These are phyloP conservation scores for Trichoderma erinaceum DNA, from an alignment of 495 filamentous ascomycete species.

Conservation along the genomic window DNA sequence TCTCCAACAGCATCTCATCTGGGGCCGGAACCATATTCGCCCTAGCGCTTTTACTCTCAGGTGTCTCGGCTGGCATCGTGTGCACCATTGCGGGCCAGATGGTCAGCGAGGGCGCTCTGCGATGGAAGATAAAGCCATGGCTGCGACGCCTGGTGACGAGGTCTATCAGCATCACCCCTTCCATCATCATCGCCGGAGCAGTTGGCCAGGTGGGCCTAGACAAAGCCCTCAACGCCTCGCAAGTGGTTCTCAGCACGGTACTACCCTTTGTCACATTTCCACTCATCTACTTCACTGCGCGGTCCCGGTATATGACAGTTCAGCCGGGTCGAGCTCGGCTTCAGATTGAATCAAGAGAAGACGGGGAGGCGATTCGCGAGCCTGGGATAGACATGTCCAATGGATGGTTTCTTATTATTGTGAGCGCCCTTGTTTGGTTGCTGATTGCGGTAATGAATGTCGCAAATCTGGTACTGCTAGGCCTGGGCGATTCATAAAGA, in stretches of 20 bases:
- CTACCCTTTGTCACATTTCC: conserved; percentile 78
- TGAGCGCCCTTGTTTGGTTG: conserved; percentile 59
- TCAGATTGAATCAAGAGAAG: conserved; percentile 21
- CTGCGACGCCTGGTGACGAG: conserved; percentile 62
- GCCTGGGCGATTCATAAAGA: conserved; percentile 35
- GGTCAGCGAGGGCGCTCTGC: conserved; percentile 71
- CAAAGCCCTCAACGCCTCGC: conserved; percentile 66
- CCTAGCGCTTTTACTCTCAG: conserved; percentile 69
- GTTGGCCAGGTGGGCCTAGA: conserved; percentile 66
- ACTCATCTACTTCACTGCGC: conserved; percentile 80
- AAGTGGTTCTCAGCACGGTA: conserved; percentile 75
- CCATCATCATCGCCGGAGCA: conserved; percentile 75
- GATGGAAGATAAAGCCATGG: conserved; percentile 67
- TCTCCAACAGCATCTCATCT: conserved; percentile 62
- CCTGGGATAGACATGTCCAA: conserved; percentile 54
- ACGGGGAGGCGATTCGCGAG: conserved; percentile 21
- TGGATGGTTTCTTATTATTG: conserved; percentile 46
- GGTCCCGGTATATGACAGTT: conserved; percentile 76
- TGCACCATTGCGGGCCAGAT: conserved; percentile 83
- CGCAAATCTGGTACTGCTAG: conserved; percentile 63
- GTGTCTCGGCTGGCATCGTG: conserved; percentile 70
- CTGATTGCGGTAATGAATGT: conserved; percentile 69
- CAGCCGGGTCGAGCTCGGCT: conserved; percentile 30
- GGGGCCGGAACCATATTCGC: conserved; percentile 70
- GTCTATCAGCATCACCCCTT: conserved; percentile 72